Conservation (phyloP, 2,329 filamentous ascomycete species). For the Sporothrix sp. region DNA sequence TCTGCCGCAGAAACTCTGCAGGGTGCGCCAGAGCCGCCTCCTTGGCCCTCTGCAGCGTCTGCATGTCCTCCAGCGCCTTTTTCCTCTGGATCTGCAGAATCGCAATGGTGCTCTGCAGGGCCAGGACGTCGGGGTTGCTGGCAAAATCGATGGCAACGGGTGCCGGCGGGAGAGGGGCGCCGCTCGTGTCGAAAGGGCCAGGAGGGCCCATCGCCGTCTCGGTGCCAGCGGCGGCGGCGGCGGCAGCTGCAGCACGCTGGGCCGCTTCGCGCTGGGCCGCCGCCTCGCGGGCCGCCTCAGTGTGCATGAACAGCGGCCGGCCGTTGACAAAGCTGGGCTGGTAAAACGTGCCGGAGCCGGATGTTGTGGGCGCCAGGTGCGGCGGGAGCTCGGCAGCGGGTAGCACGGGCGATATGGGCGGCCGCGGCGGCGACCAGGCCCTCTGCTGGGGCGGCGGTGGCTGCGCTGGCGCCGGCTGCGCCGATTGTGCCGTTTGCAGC, state of each 20-base stretch:
- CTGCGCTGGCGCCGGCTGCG: background rate
- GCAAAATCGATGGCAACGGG: constrained; percentile 48
- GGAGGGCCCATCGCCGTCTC: too few relatives aligned
- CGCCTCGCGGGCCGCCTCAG: constrained; percentile 10
- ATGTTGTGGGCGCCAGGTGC: constrained; percentile 26
- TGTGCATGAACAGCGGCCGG: constrained; percentile 16
- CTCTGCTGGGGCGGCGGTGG: constrained; percentile 15
- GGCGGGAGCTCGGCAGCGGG: constrained; percentile 28
- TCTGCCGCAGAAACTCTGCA: constrained; percentile 58
- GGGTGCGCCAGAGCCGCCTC: constrained; percentile 61
- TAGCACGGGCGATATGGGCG: constrained; percentile 47
- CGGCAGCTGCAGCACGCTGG: background rate
- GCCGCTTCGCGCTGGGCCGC: constrained; percentile 4
- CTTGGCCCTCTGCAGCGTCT: constrained; percentile 59
- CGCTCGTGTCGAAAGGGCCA: too few relatives aligned
- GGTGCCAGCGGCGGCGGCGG: background rate
- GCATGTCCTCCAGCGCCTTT: constrained; percentile 67
- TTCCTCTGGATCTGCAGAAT: constrained; percentile 79
- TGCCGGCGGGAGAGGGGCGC: constrained; percentile 31
- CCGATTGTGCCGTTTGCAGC: background rate
- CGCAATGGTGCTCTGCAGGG: constrained; percentile 73
- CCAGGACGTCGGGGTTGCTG: constrained; percentile 75
- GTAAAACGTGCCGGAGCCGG: constrained; percentile 20
- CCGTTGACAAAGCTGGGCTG: constrained; percentile 15
- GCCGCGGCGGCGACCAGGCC: constrained; percentile 36